phyloP scores from a whole-genome alignment of 2,329 filamentous ascomycete species.

The Curvularia sp. region DNA sequence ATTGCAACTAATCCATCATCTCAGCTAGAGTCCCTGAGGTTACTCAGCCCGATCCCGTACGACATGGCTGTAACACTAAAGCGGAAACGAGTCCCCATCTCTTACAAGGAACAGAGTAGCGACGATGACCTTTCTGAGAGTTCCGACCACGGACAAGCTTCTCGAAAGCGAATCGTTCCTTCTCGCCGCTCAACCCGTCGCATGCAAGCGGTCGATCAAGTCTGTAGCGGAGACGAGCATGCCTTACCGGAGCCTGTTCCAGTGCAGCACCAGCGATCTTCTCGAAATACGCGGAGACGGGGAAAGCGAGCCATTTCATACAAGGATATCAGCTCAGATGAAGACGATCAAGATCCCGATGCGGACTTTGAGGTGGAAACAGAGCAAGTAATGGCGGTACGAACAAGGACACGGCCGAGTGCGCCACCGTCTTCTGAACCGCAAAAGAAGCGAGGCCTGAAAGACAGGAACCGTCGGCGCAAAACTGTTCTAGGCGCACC shows the following conservation, averaged over 20 bases:
- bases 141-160: constrained; percentile 23
- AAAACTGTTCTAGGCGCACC: constrained; percentile 34
- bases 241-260: constrained; percentile 14
- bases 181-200: constrained; percentile 39
- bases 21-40: neutral
- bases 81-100: constrained; percentile 47
- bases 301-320: constrained; percentile 38
- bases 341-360: constrained; percentile 31
- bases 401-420: constrained; percentile 16
- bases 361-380: constrained; percentile 36
- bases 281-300: constrained; percentile 22
- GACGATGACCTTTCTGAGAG: constrained; percentile 39
- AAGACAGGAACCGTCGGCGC: constrained; percentile 18
- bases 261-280: neutral
- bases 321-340: constrained; percentile 44
- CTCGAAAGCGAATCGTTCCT: constrained; percentile 28
- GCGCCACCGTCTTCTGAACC: constrained; percentile 18
- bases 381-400: constrained; percentile 24
- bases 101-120: constrained; percentile 49
- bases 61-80: constrained; percentile 43
- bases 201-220: constrained; percentile 25
- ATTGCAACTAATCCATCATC: neutral
- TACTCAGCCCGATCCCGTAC: constrained; percentile 5
- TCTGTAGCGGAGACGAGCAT: constrained; percentile 21
- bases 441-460: constrained; percentile 17